These are phyloP conservation scores for Talaromyces proteolyticus DNA, from an alignment of 495 filamentous ascomycete species.

Conservation along the genomic window DNA sequence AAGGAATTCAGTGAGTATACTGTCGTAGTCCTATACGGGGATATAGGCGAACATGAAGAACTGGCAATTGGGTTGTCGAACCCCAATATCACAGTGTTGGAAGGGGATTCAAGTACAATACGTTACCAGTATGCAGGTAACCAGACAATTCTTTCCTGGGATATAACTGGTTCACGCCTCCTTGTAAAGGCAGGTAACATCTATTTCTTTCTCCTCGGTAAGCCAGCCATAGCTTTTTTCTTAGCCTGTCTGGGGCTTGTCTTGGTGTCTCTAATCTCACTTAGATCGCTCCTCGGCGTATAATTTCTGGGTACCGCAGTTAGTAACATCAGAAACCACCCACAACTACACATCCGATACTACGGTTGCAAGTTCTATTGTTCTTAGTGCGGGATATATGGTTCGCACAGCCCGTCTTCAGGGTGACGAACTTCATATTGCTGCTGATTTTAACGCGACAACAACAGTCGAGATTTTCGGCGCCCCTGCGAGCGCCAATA, in stretches of 20 bases:
- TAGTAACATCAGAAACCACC: slow-evolving; percentile 25
- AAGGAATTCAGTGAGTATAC: slow-evolving; percentile 54
- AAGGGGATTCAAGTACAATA: slow-evolving; percentile 29
- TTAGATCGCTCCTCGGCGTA: slow-evolving; percentile 52
- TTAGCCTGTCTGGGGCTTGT: no score
- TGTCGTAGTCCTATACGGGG: slow-evolving; percentile 65
- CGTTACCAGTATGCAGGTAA: slow-evolving; percentile 23
- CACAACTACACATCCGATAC: slow-evolving; percentile 32
- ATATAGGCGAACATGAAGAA: slow-evolving; percentile 64
- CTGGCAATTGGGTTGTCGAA: slow-evolving; percentile 44
- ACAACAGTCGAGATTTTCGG: slow-evolving; percentile 62
- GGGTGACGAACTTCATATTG: slow-evolving; percentile 47
- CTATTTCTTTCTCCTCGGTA: slow-evolving; percentile 49
- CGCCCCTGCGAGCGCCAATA: slow-evolving; percentile 40
- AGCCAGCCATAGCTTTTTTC: not conserved
- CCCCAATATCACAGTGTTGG: slow-evolving; percentile 29
- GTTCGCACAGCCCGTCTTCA: slow-evolving; percentile 54
- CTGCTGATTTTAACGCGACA: slow-evolving; percentile 67
- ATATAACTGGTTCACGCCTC: slow-evolving; percentile 41
- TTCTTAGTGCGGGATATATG: slow-evolving; percentile 72
- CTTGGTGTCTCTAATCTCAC: no score
- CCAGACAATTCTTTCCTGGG: slow-evolving; percentile 47
- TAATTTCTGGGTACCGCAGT: slow-evolving; percentile 65
- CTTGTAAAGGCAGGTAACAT: slow-evolving; percentile 52
- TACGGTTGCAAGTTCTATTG: slow-evolving; percentile 43